Conservation (phyloP, 495 filamentous ascomycete species). For the Talaromyces adpressus region DNA sequence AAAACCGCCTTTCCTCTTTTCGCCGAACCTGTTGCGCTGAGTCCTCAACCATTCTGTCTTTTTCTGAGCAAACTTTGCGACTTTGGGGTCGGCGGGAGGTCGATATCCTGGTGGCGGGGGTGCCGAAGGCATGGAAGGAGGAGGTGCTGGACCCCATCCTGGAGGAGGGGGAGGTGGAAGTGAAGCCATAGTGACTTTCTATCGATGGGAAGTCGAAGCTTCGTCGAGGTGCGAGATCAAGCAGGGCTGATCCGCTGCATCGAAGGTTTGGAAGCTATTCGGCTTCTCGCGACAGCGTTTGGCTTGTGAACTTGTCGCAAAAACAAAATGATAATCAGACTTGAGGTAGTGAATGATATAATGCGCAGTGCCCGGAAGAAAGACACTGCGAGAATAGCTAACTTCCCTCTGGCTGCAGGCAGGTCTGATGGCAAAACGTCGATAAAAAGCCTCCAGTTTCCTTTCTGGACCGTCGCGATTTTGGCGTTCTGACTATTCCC, state of each 20-base stretch:
- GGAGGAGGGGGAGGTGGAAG: slow-evolving; percentile 74
- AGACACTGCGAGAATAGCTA: slow-evolving; percentile 8
- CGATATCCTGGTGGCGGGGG: slow-evolving; percentile 87
- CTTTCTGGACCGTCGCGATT: slow-evolving; percentile 29
- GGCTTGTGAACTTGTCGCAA: neutral
- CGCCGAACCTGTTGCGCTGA: slow-evolving; percentile 89
- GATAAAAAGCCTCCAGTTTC: slow-evolving; percentile 20
- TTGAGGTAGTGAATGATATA: neutral
- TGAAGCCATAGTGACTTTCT: slow-evolving; percentile 61
- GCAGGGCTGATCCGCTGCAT: slow-evolving; percentile 4
- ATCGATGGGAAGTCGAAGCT: slow-evolving; percentile 17
- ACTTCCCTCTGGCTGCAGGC: slow-evolving; percentile 45
- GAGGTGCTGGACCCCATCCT: slow-evolving; percentile 63
- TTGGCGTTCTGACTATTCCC: slow-evolving; percentile 19
- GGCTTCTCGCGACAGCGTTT: slow-evolving; percentile 4
- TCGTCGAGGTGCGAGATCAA: neutral
- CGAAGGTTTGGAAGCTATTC: slow-evolving; percentile 2
- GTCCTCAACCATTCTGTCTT: slow-evolving; percentile 97
- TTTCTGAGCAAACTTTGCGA: slow-evolving; percentile 95
- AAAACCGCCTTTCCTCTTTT: slow-evolving; percentile 94
- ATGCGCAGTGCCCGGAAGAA: slow-evolving; percentile 1
- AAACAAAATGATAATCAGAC: slow-evolving; percentile 5
- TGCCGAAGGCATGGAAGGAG: slow-evolving; percentile 66
- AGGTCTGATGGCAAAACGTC: neutral
- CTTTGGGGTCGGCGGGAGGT: slow-evolving; percentile 75